phyloP scores from a whole-genome alignment of 768 basidiomycete species.

The Dacryopinax primogenitus region DNA sequence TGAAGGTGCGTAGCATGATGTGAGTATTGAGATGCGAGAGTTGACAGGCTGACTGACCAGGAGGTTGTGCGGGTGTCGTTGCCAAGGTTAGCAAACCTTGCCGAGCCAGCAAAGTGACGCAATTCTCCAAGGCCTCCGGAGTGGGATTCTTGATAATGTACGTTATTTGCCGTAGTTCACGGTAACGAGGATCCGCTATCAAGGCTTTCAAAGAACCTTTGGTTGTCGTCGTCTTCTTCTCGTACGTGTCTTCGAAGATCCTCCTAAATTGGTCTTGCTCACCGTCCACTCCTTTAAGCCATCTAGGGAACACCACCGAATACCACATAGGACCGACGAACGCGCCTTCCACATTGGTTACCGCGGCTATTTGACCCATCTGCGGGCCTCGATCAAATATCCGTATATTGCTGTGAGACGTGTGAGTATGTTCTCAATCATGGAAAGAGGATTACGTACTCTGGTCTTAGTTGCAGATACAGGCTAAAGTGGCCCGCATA shows the following conservation, averaged over 20 bases:
- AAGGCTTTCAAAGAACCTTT: background rate
- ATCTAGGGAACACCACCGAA: background rate
- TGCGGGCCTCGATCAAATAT: background rate
- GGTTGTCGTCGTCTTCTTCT: background rate
- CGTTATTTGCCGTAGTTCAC: background rate
- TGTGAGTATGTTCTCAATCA: background rate
- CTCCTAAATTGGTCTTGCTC: background rate
- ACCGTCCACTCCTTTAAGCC: background rate
- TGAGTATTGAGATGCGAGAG: background rate
- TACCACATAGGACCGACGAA: constrained; percentile 1
- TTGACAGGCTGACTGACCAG: background rate
- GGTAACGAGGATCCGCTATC: background rate
- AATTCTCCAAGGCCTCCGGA: background rate
- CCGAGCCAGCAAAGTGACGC: background rate
- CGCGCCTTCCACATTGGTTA: background rate
- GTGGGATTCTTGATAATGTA: background rate
- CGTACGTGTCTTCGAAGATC: background rate
- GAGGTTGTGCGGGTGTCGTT: background rate
- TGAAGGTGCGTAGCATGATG: background rate
- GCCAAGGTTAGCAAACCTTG: background rate
- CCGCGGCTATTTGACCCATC: background rate
- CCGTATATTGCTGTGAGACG: background rate
- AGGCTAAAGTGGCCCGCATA: background rate
- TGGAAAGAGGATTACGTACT: background rate
- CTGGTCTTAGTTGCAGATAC: background rate